Conservation (phyloP, 2,329 filamentous ascomycete species). For the Colletotrichum viniferum region DNA sequence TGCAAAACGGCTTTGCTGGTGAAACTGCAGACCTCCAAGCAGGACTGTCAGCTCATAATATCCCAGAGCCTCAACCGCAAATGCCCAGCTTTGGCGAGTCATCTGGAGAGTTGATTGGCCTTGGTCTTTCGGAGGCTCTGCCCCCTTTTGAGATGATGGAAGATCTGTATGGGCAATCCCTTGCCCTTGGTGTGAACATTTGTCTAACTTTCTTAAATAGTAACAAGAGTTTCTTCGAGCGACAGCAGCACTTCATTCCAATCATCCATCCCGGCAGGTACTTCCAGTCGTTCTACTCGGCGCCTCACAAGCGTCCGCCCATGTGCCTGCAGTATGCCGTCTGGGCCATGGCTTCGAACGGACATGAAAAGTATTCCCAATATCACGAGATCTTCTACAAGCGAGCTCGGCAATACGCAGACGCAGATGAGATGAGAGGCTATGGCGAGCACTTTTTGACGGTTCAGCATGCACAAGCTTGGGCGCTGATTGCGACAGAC, state of each 20-base stretch:
- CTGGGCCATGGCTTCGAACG: constrained; percentile 79
- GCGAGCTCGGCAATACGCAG: constrained; percentile 80
- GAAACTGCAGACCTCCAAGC: neutral
- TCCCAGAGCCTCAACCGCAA: neutral
- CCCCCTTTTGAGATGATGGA: constrained; percentile 81
- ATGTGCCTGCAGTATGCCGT: constrained; percentile 85
- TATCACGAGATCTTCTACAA: constrained; percentile 82
- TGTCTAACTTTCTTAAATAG: constrained; percentile 54
- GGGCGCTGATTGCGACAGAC: constrained; percentile 75
- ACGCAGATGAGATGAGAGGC: constrained; percentile 85
- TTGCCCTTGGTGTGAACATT: neutral
- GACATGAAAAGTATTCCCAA: constrained; percentile 72
- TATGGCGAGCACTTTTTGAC: constrained; percentile 81
- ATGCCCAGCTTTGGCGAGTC: neutral
- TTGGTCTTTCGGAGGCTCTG: constrained; percentile 82
- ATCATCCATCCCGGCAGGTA: constrained; percentile 82
- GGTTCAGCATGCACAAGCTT: constrained; percentile 80
- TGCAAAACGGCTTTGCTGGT: neutral
- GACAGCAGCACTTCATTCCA: constrained; percentile 73
- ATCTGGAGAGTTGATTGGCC: constrained; percentile 63
- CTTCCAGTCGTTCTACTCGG: constrained; percentile 72
- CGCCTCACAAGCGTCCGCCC: constrained; percentile 78
- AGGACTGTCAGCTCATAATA: neutral
- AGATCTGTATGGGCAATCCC: constrained; percentile 67
- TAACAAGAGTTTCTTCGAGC: constrained; percentile 76